Conservation (phyloP, 331 rosid genomes). For the Cydonia oblonga region DNA sequence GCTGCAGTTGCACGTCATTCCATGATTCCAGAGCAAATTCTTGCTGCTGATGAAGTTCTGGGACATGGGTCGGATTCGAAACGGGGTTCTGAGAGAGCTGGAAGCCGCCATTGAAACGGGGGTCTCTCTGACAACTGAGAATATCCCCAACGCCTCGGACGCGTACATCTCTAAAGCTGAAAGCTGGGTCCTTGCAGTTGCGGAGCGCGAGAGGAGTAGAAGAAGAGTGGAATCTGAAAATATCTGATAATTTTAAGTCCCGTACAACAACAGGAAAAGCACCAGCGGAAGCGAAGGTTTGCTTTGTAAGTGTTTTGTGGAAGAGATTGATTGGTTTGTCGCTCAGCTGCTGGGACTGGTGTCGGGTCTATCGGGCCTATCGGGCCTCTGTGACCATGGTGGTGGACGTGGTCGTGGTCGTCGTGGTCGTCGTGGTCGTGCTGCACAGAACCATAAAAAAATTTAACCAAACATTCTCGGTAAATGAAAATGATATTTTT, state of each 20-base stretch:
- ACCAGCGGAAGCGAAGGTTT: neutral
- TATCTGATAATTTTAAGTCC: neutral
- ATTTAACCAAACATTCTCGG: too few relatives aligned
- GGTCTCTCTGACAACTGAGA: conserved; percentile 19
- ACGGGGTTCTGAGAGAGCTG: conserved; percentile 8
- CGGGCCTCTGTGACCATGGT: neutral
- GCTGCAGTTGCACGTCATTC: conserved; percentile 12
- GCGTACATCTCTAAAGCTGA: conserved; percentile 17
- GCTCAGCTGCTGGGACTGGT: neutral
- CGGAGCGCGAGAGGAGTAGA: neutral
- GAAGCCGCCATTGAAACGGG: conserved; percentile 11
- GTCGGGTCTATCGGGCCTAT: neutral
- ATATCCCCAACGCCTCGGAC: conserved; percentile 17
- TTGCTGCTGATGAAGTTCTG: neutral
- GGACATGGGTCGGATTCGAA: conserved; percentile 16
- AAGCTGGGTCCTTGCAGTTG: neutral
- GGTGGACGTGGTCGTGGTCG: neutral
- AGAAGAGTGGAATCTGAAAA: neutral
- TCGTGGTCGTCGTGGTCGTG: neutral
- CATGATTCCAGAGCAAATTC: neutral
- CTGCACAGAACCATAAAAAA: too few relatives aligned
- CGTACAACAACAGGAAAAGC: neutral
- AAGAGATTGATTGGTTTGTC: neutral
- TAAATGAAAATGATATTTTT: too few relatives aligned
- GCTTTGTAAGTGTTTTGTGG: neutral